phyloP scores from a whole-genome alignment of 805 yeast species.

The Saccharomycopsis microspora region DNA sequence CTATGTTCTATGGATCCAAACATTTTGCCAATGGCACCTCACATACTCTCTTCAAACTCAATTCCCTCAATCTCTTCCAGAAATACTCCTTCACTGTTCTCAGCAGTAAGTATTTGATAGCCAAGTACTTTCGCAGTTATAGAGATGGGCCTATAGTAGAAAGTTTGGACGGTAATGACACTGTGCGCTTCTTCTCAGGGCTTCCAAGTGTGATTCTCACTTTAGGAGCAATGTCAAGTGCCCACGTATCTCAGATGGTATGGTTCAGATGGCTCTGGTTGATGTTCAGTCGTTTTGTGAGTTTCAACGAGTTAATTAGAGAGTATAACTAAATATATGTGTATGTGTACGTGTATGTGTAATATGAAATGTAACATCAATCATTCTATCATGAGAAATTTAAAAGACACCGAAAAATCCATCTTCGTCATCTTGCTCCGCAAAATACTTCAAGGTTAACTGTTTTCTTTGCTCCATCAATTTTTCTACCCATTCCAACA shows the following conservation, averaged over 20 bases:
- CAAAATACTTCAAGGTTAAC: constrained; percentile 17
- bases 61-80: constrained; percentile 22
- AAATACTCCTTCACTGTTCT: constrained; percentile 16
- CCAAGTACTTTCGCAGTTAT: background rate
- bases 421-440: constrained; percentile 23
- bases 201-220: constrained; percentile 22
- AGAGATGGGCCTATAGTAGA: background rate
- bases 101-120: constrained; percentile 7
- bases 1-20: constrained; percentile 38
- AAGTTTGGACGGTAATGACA: background rate
- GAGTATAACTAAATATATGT: background rate
- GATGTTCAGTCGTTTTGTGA: constrained; percentile 61
- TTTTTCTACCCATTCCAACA: background rate
- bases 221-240: constrained; percentile 66
- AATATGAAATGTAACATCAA: too few relatives aligned
- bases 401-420: constrained; percentile 10
- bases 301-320: constrained; percentile 51
- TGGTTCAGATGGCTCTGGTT: constrained; percentile 95
- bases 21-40: background rate
- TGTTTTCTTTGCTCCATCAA: background rate
- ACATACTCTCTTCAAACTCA: constrained; percentile 23
- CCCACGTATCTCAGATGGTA: constrained; percentile 83
- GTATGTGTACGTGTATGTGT: background rate
- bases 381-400: background rate
- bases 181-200: constrained; percentile 21